phyloP scores from a whole-genome alignment of 192 early-diverging fungal genomes.

The Coemansia sp. region DNA sequence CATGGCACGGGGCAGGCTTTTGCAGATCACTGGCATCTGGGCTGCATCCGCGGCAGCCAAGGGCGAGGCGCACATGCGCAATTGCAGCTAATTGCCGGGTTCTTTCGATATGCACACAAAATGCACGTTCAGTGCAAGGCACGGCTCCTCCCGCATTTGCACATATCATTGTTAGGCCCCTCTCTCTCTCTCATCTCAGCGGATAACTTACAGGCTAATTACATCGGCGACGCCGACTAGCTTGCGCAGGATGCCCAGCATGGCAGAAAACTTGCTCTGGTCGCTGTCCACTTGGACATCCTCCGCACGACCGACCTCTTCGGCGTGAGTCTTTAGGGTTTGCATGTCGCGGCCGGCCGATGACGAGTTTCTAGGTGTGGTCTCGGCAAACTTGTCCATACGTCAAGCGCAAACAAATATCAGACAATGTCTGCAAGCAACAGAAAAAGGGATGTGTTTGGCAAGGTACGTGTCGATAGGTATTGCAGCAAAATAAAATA shows the following conservation, averaged over 20 bases:
- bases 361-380: constrained; percentile 38
- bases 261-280: constrained; percentile 57
- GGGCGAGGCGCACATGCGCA: neutral
- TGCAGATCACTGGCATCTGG: neutral
- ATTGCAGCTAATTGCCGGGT: neutral
- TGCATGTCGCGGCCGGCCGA: constrained; percentile 22
- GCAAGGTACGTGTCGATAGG: neutral
- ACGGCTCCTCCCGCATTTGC: neutral
- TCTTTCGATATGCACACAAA: neutral
- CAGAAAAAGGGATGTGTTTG: neutral
- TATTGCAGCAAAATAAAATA: neutral
- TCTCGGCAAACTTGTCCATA: constrained; percentile 16
- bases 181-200: neutral
- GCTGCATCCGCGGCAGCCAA: neutral
- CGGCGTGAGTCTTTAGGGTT: constrained; percentile 15
- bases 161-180: neutral
- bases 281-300: constrained; percentile 48
- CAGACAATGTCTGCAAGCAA: neutral
- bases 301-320: constrained; percentile 25
- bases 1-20: neutral
- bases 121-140: neutral
- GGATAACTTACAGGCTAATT: constrained; percentile 53
- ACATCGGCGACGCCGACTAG: constrained; percentile 69
- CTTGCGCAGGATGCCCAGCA: constrained; percentile 62
- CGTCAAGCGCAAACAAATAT: neutral